phyloP scores from a whole-genome alignment of 495 filamentous ascomycete species.

The Penicillium macrosclerotiorum region DNA sequence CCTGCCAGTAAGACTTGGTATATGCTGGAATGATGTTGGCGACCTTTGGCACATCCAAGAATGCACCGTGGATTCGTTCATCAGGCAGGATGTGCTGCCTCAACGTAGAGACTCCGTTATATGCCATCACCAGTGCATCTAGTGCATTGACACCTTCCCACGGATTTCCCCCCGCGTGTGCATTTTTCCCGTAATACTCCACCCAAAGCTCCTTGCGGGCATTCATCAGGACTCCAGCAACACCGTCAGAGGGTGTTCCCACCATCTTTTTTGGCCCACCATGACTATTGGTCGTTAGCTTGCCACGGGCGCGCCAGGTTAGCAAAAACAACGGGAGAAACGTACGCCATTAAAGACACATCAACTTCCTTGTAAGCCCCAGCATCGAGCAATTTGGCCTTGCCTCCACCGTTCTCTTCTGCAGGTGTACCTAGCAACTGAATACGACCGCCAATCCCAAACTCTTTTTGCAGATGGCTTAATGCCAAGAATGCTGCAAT shows the following conservation, averaged over 20 bases:
- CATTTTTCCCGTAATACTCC: constrained; percentile 10
- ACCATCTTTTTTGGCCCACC: constrained; percentile 8
- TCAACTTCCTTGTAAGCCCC: constrained; percentile 11
- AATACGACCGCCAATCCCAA: constrained; percentile 5
- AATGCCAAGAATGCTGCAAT: constrained; percentile 10
- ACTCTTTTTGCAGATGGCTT: not conserved
- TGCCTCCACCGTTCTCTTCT: constrained; percentile 15
- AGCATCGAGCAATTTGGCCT: constrained; percentile 10
- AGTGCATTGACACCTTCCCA: constrained; percentile 18
- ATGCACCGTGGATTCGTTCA: constrained; percentile 24
- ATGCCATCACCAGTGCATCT: constrained; percentile 9
- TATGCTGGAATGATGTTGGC: constrained; percentile 57
- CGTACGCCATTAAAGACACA: constrained; percentile 13
- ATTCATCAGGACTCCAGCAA: constrained; percentile 10
- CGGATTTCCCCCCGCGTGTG: constrained; percentile 10
- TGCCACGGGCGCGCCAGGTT: not conserved
- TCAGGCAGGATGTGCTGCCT: constrained; percentile 10
- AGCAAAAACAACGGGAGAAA: not conserved
- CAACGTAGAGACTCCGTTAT: constrained; percentile 9
- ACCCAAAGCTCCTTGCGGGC: constrained; percentile 7
- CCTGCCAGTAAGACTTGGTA: constrained; percentile 39
- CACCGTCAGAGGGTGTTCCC: constrained; percentile 1
- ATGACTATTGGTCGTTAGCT: not conserved
- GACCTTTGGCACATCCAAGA: constrained; percentile 48
- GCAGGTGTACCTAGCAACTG: constrained; percentile 14